Evolutionary conservation across 1,284 basidiomycete species (phyloP), one percentile per base, ranked within the genome.

Genomic region (Xanthoconium separans): DNA sequence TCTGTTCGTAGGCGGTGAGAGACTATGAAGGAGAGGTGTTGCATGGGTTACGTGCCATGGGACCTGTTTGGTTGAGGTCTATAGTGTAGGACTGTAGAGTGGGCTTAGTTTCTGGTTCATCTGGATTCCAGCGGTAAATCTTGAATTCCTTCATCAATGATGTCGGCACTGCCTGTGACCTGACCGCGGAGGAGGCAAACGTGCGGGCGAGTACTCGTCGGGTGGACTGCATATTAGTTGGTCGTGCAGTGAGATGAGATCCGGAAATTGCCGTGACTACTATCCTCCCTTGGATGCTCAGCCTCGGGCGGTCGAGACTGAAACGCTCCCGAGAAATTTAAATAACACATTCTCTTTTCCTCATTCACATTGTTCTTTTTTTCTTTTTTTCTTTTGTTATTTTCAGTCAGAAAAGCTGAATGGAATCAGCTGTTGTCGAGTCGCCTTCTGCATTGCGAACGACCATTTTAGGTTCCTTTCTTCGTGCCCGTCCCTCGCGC

Each of bases 121-220:
- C 96, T 29, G 96, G 97, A 78, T 98, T 96, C 94, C 94, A 97
- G 71, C 94, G 89, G 77, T 98, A 98, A 63, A 97, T 94, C 81
- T 95, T 92, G 80, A 98, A 96, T 74, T 91, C 87, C 78, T 97
- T 97, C 61, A 77, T 70, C 59, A 81, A 64, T 11, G 77, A 74
- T 1, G 47, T 49, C 0, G 68, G 60, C 6, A 67, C 64, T 27
- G 81, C 80, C 66, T 81, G 79, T 20, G 58, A 62, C 54, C 71
- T 69, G 2, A 67, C 56, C 0, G 70, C 61, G 0, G 77, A 74
- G 12, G 78, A 73, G 1, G 76, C 61, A 55, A 83, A 77, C 2
- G 70, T 56, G 54, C 77, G 75, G 22, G 64, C 5, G 9, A 16
- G 8, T 4, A 27, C 27, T 24, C 24, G 24, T 27, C 27, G 27